phyloP scores from a whole-genome alignment of 1,284 basidiomycete species.

The Ustilago sp. region DNA sequence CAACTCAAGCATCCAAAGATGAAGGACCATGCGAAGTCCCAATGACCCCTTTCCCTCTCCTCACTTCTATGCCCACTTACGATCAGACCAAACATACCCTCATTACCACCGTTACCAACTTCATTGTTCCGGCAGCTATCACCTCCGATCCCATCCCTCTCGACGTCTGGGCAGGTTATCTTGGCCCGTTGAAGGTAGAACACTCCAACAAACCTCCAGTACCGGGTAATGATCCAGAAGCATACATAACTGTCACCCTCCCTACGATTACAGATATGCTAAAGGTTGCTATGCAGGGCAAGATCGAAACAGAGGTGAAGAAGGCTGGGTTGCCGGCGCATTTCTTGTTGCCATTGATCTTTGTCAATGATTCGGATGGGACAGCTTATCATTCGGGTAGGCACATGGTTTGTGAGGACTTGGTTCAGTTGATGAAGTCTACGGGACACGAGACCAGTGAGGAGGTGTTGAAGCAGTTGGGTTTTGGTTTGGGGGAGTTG shows the following conservation, averaged over 20 bases:
- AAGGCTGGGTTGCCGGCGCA: constrained; percentile 16
- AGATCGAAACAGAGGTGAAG: background rate
- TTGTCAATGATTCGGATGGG: constrained; percentile 64
- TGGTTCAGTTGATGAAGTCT: constrained; percentile 56
- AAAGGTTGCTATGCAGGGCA: constrained; percentile 20
- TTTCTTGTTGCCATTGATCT: constrained; percentile 60
- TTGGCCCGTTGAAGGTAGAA: constrained; percentile 76
- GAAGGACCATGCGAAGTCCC: constrained; percentile 72
- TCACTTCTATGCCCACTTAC: constrained; percentile 83
- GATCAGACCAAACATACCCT: constrained; percentile 79
- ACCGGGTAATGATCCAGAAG: constrained; percentile 33
- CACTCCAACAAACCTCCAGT: constrained; percentile 18
- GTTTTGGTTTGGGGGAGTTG: constrained; percentile 50
- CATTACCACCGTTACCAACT: constrained; percentile 77
- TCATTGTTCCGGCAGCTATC: constrained; percentile 46
- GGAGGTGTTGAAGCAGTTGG: constrained; percentile 54
- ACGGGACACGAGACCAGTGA: constrained; percentile 51
- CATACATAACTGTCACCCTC: constrained; percentile 49
- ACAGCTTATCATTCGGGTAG: constrained; percentile 62
- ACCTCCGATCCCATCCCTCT: constrained; percentile 75
- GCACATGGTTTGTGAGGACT: constrained; percentile 57
- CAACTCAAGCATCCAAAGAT: constrained; percentile 80
- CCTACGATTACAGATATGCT: constrained; percentile 50
- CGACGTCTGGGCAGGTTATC: constrained; percentile 87
- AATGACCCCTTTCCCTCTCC: constrained; percentile 86